Base-by-base conservation (phyloP, 164 flowering plant species). In the Aristolochia fimbriata region DNA sequence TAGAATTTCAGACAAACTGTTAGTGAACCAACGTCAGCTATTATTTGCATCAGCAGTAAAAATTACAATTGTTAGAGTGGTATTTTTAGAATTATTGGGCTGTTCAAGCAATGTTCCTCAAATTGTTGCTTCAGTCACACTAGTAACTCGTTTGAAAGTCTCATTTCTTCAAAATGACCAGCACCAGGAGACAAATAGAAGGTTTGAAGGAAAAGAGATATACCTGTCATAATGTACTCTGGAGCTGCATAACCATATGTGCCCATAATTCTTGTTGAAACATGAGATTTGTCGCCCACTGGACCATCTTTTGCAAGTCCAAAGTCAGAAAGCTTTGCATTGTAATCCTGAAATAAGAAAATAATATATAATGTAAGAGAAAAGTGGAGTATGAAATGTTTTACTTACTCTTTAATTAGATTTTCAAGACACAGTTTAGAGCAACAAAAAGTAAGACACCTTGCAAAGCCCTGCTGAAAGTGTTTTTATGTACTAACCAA, bases 251-350 rank as follows among this genome's bases (percentile, higher is more conserved):
- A 89, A 0, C 94, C 96, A 69, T 86, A 87, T 1, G 96, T 86
- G 51, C 96, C 96, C 96, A 86, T 89, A 61, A 87, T 79, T 49
- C 97, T 85, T 63, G 97, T 89, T 24, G 97, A 85, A 24, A 87
- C 97, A 59, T 89, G 94, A 62, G 94, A 82, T 61, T 87, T 80
- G 66, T 87, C 94, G 2, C 97, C 94, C 16, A 70, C 90, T 0
- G 97, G 97, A 55, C 97, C 97, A 65, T 87, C 90, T 68, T 89
- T 89, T 9, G 96, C 94, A 16, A 89, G 91, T 22, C 96, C 94
- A 59, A 89, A 87, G 60, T 89, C 97, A 8, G 97, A 85, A 58
- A 89, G 85, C 67, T 89, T 89, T 31, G 88, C 85, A 68, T 83
- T 85, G 61, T 85, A 89, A 48, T 89, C 91, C 94, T 89, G 79